Evolutionary conservation across 257 asterid species (phyloP).

Genomic region (Apocynum venetum): DNA sequence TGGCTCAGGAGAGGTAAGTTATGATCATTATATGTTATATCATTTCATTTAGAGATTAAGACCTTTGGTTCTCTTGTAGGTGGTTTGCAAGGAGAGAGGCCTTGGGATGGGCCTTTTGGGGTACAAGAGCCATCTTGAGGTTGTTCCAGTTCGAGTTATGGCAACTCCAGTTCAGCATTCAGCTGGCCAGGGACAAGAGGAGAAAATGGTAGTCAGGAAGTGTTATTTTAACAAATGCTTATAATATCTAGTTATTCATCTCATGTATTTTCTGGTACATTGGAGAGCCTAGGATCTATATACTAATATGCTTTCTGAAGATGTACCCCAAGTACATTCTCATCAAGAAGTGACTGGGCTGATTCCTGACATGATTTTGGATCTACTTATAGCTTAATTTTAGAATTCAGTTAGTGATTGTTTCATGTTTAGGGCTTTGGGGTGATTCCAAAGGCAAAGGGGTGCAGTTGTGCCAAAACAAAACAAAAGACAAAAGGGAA

Average conservation of each 20-base stretch:
- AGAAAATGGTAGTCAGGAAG: conserved; percentile 39
- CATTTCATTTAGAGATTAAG: conserved; percentile 10
- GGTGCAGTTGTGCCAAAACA: background rate
- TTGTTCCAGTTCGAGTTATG: conserved; percentile 29
- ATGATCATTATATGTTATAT: conserved; percentile 9
- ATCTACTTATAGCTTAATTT: background rate
- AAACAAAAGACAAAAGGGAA: background rate
- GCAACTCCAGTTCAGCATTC: conserved; percentile 44
- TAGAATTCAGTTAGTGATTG: background rate
- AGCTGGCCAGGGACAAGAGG: conserved; percentile 47
- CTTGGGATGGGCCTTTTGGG: conserved; percentile 80
- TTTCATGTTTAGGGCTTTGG: background rate
- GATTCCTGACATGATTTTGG: background rate
- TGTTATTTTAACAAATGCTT: background rate
- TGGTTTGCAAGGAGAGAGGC: conserved; percentile 95
- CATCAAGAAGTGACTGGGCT: background rate
- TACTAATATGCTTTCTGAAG: background rate
- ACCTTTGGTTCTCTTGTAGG: conserved; percentile 42
- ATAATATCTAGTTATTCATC: background rate
- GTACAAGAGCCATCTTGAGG: conserved; percentile 47
- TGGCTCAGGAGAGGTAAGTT: conserved; percentile 91
- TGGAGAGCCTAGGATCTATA: background rate
- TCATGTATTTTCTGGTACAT: background rate
- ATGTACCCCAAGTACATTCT: background rate
- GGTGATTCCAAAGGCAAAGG: background rate